Evolutionary conservation across 2,329 filamentous ascomycete genomes (phyloP).

Genomic region (Penicillium sp.): DNA sequence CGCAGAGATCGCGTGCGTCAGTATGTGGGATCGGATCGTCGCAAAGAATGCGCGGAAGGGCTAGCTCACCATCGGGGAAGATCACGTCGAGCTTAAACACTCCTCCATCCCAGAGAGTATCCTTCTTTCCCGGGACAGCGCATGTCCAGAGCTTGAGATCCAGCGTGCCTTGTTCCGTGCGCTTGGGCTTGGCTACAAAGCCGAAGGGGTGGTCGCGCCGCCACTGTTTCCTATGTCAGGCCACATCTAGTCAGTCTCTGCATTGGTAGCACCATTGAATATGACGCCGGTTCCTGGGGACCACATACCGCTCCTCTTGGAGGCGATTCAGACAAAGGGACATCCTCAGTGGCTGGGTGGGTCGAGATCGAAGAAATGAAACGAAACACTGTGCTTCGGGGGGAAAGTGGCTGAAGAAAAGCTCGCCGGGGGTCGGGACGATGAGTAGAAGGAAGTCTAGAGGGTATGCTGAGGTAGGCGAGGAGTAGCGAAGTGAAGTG

Average conservation of each 20-base stretch:
- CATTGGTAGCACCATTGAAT: not conserved
- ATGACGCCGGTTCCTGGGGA: not conserved
- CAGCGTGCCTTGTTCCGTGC: slow-evolving; percentile 77
- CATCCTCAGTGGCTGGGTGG: slow-evolving; percentile 57
- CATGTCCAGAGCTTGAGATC: slow-evolving; percentile 98
- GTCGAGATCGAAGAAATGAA: not conserved
- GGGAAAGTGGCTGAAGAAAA: not conserved
- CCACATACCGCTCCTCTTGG: slow-evolving; percentile 79
- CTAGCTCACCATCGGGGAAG: slow-evolving; percentile 82
- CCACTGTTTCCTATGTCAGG: slow-evolving; percentile 82
- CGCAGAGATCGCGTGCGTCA: slow-evolving; percentile 16
- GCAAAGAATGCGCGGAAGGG: slow-evolving; percentile 10
- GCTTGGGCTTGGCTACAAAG: slow-evolving; percentile 88
- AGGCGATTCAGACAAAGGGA: slow-evolving; percentile 86
- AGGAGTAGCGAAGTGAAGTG: not conserved
- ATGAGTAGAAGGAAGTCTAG: not conserved
- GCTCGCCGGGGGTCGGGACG: not conserved
- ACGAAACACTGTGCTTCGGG: not conserved
- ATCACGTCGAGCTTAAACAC: slow-evolving; percentile 91
- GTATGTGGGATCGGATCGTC: slow-evolving; percentile 14
- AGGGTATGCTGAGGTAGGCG: not conserved
- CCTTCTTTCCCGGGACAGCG: slow-evolving; percentile 91
- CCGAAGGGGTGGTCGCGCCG: slow-evolving; percentile 95
- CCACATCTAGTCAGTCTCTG: slow-evolving; percentile 14
- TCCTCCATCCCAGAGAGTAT: slow-evolving; percentile 97